Conservation (phyloP, 345 rosid genomes). For the Camelina neglecta region DNA sequence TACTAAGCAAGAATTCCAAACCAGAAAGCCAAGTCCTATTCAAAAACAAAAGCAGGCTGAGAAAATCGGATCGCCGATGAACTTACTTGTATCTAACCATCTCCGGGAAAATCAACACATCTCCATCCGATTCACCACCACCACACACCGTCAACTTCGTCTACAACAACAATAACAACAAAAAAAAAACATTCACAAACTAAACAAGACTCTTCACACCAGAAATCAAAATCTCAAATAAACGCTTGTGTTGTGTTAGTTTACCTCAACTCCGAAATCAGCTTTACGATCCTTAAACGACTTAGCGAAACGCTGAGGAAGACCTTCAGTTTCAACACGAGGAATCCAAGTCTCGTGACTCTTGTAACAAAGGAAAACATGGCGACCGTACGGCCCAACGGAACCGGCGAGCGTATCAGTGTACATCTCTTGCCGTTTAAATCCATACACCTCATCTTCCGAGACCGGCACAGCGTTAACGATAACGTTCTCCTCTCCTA, state of each 20-base stretch:
- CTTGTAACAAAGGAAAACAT: slow-evolving; percentile 77
- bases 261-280: slow-evolving; percentile 67
- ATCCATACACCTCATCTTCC: slow-evolving; percentile 66
- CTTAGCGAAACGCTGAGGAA: slow-evolving; percentile 68
- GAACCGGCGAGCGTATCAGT: slow-evolving; percentile 62
- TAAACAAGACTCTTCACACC: neutral
- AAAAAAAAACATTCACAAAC: slow-evolving; percentile 4
- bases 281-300: slow-evolving; percentile 70
- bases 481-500: slow-evolving; percentile 37
- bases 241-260: neutral
- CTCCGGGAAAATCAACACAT: slow-evolving; percentile 89
- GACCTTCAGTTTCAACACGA: slow-evolving; percentile 70
- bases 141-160: slow-evolving; percentile 71
- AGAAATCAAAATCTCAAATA: slow-evolving; percentile 4
- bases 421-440: slow-evolving; percentile 80
- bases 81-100: slow-evolving; percentile 90
- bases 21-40: neutral
- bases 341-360: slow-evolving; percentile 70
- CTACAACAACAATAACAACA: slow-evolving; percentile 41
- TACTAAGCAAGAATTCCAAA: slow-evolving; percentile 6
- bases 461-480: slow-evolving; percentile 45
- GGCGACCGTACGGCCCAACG: slow-evolving; percentile 77
- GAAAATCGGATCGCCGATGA: too few species aligned
- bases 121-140: slow-evolving; percentile 78
- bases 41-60: too few species aligned